Evolutionary conservation across 2,329 filamentous ascomycete species (phyloP), one percentile per base, ranked within the genome.

Genomic region (Claviceps monticola): DNA sequence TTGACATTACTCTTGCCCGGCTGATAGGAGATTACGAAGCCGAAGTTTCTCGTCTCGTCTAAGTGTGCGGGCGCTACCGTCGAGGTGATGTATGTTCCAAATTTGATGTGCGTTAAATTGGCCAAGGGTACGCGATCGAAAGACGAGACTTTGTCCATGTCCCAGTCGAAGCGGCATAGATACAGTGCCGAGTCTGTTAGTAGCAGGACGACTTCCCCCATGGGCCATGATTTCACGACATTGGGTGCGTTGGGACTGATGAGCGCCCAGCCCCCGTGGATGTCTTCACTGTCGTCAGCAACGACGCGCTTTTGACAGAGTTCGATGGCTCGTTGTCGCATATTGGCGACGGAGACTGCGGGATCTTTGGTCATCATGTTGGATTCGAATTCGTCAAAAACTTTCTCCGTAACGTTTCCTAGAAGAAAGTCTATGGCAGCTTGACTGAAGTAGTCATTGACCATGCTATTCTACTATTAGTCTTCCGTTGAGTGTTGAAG

Each of bases 361-460:
- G 91, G 91, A 62, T 98, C 93, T 46, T 87, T 85, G 44, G 83
- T 90, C 79, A 90, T 94, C 80, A 98, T 89, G 59, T 90, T 86
- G 16, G 84, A 82, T 62, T 96, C 89, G 56, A 98, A 98, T 58
- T 98, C 93, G 52, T 91, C 86, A 63, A 97, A 97, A 2, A 95
- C 85, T 16, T 82, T 74, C 1, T 83, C 83, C 0, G 84, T 88
- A 11, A 94, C 87, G 58, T 93, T 93, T 19, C 93, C 93, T 0
- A 97, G 78, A 4, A 95, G 77, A 62, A 93, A 97, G 65, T 98
- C 93, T 57, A 98, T 95, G 49, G 87, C 88, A 0, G 89, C 87
- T 65, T 98, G 93, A 21, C 90, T 86, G 67, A 97, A 97, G 66
- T 95, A 96, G 68, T 98, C 93, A 59, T 95, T 95, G 57, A 98